Evolutionary conservation across 768 basidiomycete species (phyloP).

Genomic region (Podaxis sp.): DNA sequence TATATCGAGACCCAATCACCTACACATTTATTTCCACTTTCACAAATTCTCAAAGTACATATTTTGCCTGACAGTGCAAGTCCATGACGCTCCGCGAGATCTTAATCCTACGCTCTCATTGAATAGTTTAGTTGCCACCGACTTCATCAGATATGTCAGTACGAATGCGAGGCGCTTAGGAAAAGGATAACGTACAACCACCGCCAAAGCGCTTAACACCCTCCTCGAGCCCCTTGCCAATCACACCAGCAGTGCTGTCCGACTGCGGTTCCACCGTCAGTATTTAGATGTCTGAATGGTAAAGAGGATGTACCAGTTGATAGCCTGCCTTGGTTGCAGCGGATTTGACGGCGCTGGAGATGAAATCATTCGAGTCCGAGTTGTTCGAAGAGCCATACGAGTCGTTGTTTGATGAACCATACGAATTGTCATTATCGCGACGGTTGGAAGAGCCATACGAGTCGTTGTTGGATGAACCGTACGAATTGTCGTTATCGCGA

Average conservation of each 20-base stretch:
- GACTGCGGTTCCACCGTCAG: constrained; percentile 26
- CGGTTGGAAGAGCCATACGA: constrained; percentile 19
- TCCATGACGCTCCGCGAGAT: not conserved
- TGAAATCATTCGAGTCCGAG: constrained; percentile 16
- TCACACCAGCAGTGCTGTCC: constrained; percentile 35
- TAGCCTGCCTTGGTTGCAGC: constrained; percentile 17
- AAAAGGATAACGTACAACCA: constrained; percentile 23
- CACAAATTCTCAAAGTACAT: not conserved
- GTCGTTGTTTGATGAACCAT: constrained; percentile 1
- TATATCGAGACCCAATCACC: too few species aligned
- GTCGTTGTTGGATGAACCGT: constrained; percentile 27
- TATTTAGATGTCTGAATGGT: not conserved
- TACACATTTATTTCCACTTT: not conserved
- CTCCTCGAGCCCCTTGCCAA: constrained; percentile 36
- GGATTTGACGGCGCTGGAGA: constrained; percentile 11
- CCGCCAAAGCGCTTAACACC: constrained; percentile 37
- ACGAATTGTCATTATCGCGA: not conserved
- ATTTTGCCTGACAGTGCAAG: not conserved
- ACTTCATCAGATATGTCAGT: not conserved
- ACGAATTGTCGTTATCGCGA: constrained; percentile 12
- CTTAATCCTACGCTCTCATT: not conserved
- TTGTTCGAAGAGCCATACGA: constrained; percentile 19
- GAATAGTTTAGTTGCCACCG: constrained; percentile 15
- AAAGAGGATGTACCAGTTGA: constrained; percentile 7
- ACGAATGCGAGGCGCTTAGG: not conserved